Conservation (phyloP, 768 basidiomycete species). For the Melanogaster broomeanus region DNA sequence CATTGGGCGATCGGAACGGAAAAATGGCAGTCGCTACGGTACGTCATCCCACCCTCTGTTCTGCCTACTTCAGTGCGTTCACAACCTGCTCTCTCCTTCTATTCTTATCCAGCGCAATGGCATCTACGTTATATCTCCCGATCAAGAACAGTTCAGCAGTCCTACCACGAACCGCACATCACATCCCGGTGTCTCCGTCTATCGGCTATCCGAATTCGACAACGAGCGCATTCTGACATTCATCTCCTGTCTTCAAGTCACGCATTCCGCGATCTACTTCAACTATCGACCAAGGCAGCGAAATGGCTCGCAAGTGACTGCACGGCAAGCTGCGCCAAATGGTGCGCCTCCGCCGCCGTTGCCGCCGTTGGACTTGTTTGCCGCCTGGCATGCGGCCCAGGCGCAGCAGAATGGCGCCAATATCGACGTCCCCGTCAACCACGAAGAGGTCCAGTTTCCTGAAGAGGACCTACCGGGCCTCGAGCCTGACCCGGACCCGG, state of each 20-base stretch:
- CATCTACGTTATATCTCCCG: slow-evolving; percentile 26
- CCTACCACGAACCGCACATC: slow-evolving; percentile 28
- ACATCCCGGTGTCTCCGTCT: slow-evolving; percentile 32
- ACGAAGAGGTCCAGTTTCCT: background rate
- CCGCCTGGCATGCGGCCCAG: background rate
- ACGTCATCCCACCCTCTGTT: background rate
- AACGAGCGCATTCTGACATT: slow-evolving; percentile 12
- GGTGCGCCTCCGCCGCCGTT: too few species aligned
- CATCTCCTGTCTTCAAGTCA: slow-evolving; percentile 58
- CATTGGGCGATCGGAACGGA: slow-evolving; percentile 41
- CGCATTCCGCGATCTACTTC: slow-evolving; percentile 51
- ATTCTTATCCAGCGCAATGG: slow-evolving; percentile 18
- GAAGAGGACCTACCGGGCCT: background rate
- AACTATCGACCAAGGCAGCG: slow-evolving; percentile 32
- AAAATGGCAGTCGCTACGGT: slow-evolving; percentile 53
- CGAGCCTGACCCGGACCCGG: background rate
- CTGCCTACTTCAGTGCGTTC: background rate
- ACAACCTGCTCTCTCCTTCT: background rate
- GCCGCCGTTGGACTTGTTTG: too few species aligned
- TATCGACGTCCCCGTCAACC: too few species aligned
- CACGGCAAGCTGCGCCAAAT: background rate
- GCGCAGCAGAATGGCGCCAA: background rate
- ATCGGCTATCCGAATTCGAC: slow-evolving; percentile 17
- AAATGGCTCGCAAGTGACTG: background rate
- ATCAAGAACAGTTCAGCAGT: slow-evolving; percentile 18